Evolutionary conservation across 768 basidiomycete genomes (phyloP).

Genomic region (Harrya chromipes): DNA sequence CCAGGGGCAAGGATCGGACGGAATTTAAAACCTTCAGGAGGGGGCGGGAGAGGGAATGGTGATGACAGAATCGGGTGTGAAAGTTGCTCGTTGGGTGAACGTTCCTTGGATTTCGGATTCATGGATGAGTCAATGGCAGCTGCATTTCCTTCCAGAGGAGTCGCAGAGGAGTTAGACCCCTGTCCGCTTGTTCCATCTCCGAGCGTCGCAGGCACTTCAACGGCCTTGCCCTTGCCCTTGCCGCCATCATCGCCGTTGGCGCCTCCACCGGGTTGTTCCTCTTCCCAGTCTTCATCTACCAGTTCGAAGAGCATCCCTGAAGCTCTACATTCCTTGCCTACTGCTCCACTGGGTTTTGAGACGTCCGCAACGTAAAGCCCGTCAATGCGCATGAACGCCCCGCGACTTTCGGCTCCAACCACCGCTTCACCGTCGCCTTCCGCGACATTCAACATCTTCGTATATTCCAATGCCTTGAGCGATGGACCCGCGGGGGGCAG

Average conservation of each 20-base stretch:
- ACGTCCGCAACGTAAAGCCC: conserved; percentile 63
- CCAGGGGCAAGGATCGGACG: conserved; percentile 61
- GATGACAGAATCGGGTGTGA: conserved; percentile 35
- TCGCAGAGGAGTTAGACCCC: not conserved
- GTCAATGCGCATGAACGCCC: conserved; percentile 70
- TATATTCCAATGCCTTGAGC: conserved; percentile 29
- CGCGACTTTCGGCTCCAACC: conserved; percentile 39
- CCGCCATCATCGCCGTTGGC: conserved; percentile 10
- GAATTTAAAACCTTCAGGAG: conserved; percentile 70
- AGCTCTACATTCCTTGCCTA: conserved; percentile 58
- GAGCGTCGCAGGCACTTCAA: conserved; percentile 16
- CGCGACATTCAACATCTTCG: conserved; percentile 10
- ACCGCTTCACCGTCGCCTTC: conserved; percentile 5
- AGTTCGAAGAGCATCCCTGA: conserved; percentile 76
- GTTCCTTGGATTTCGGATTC: conserved; percentile 15
- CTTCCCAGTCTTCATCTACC: conserved; percentile 69
- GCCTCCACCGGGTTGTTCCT: conserved; percentile 26
- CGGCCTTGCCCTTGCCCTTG: conserved; percentile 31
- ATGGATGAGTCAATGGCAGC: conserved; percentile 15
- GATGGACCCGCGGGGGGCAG: conserved; percentile 59
- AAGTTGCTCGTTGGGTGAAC: conserved; percentile 29
- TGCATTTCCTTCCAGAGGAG: conserved; percentile 16
- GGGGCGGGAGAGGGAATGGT: conserved; percentile 49
- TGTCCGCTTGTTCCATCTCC: conserved; percentile 6
- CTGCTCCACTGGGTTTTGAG: conserved; percentile 37